A percentile compares a stretch with the other conserved stretches of the same genome.
Conservation (phyloP, 495 filamentous ascomycete genomes). For the Glutinoglossum americanum region DNA sequence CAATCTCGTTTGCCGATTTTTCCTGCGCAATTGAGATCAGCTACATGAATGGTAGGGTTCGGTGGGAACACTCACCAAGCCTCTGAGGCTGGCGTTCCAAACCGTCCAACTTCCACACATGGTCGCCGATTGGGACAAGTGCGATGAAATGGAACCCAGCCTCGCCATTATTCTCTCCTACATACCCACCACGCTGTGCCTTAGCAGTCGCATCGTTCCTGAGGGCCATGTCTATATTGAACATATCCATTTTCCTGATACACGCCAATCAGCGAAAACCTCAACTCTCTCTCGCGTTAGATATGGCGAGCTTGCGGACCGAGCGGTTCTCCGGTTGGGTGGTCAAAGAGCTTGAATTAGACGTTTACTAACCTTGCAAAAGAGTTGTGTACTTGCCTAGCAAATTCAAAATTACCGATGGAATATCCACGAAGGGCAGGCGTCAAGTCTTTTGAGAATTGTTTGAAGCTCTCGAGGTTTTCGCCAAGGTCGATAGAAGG, state of each 20-base stretch:
- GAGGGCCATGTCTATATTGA: constrained; percentile 51
- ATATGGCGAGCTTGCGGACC: background rate
- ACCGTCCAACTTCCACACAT: constrained; percentile 82
- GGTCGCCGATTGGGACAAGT: constrained; percentile 53
- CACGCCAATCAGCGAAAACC: background rate
- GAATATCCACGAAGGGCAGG: constrained; percentile 55
- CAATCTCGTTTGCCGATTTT: constrained; percentile 24
- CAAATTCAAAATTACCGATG: constrained; percentile 50
- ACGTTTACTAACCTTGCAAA: constrained; percentile 42
- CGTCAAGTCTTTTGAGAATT: constrained; percentile 40
- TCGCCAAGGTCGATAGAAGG: constrained; percentile 39
- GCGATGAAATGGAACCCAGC: constrained; percentile 70
- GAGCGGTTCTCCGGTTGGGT: background rate
- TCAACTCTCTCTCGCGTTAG: background rate
- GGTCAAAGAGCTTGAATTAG: background rate
- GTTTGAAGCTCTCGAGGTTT: constrained; percentile 44
- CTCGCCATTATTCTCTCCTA: constrained; percentile 25
- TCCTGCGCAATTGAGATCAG: constrained; percentile 11
- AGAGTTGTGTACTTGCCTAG: constrained; percentile 68
- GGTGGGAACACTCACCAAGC: constrained; percentile 30
- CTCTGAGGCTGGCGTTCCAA: constrained; percentile 50
- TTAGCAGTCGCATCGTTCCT: constrained; percentile 33
- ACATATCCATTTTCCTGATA: constrained; percentile 49
- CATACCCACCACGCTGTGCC: constrained; percentile 1
- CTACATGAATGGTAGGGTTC: background rate